Evolutionary conservation across 208 protist species (phyloP).

Genomic region (Trypanosoma mega): DNA sequence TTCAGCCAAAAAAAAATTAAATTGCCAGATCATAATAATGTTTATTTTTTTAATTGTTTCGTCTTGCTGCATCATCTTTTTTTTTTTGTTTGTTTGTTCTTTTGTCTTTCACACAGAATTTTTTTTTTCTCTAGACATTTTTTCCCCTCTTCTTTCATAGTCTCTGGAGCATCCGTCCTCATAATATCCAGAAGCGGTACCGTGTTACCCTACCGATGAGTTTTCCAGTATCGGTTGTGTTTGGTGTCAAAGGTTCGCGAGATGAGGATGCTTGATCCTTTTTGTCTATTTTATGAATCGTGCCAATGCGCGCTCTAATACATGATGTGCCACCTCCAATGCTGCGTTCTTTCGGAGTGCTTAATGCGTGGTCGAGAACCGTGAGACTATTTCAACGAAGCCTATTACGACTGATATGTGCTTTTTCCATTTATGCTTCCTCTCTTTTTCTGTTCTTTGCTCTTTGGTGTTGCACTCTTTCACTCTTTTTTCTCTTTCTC

Average conservation of each 20-base stretch:
- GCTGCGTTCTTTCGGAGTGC: conserved; percentile 20
- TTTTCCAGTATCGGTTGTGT: conserved; percentile 44
- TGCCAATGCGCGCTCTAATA: no score
- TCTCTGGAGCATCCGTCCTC: no score
- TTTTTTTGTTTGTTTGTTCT: no score
- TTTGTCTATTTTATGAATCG: no score
- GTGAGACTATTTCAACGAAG: conserved; percentile 19
- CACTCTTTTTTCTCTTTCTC: neutral
- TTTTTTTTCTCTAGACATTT: no score
- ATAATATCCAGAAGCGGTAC: no score
- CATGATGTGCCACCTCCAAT: neutral
- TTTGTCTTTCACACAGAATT: no score
- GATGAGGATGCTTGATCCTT: no score
- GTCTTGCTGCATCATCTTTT: neutral
- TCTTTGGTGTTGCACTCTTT: neutral
- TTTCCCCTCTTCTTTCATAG: no score
- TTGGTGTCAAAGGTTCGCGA: conserved; percentile 81
- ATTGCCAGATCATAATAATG: no score
- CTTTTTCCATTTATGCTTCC: neutral
- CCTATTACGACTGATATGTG: conserved; percentile 8
- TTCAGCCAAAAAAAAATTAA: no score
- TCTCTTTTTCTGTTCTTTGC: neutral
- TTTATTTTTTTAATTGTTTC: neutral
- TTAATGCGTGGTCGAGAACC: neutral
- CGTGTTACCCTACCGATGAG: conserved; percentile 68